Base-by-base conservation (phyloP, 306 rosid species). In the Dalbergia cultrata region DNA sequence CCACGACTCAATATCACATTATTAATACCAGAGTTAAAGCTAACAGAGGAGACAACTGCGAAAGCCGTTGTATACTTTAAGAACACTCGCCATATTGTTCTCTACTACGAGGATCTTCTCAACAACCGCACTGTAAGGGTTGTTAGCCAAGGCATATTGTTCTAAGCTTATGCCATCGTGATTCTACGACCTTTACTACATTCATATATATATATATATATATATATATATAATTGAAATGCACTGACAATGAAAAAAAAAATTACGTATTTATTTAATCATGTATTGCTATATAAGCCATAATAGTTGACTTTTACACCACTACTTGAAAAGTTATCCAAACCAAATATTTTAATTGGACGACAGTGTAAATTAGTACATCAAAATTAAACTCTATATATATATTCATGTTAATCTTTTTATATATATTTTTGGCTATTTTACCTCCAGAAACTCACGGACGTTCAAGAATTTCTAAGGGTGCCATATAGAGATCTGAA, bases 91-190 rank as follows among this genome's bases (percentile, higher is more conserved):
- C 94, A 90, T 9, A 53, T 85, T 18, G 88, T 92, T 80, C 84
- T 92, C 69, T 90, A 84, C 76, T 92, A 87, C 12, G 97, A 92
- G 78, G 94, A 90, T 73, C 83, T 88, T 56, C 56, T 85, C 83
- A 84, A 79, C 71, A 92, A 92, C 47, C 89, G 81, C 49, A 88
- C 91, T 10, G 91, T 90, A 85, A 82, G 82, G 18, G 77, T 56
- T 10, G 44, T 47, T 39, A 66, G 22, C 9, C 10, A 76, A 74
- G 80, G 47, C 44, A 35, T 21, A 43, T 43, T 64, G 69, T 34
- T 5, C 45, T 14, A 47, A 47, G 0, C 12, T 60, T 60, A 16
- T 62, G 49, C 9, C 8, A 21, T 26, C 22, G 53, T 7, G 52
- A 16, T 45, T 18, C 14, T 47, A 58, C 19, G 26, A 26, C 64